Evolutionary conservation across 768 basidiomycete genomes (phyloP).

Genomic region (Daedaleopsis sinensis): DNA sequence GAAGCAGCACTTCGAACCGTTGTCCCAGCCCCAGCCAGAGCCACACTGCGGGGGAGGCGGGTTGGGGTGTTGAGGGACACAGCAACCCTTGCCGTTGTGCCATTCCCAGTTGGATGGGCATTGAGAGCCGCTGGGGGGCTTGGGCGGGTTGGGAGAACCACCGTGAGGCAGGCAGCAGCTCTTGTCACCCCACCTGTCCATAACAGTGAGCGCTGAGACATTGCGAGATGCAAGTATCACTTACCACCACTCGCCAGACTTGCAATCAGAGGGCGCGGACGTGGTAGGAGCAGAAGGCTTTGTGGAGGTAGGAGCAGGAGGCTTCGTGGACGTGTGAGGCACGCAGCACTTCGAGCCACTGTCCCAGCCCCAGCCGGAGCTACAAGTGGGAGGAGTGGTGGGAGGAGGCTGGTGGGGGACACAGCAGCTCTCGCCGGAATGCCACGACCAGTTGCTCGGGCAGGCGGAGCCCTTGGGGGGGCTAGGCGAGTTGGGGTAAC

Average conservation of each 20-base stretch:
- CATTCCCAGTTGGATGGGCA: conserved; percentile 55
- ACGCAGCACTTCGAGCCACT: conserved; percentile 36
- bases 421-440: conserved; percentile 50
- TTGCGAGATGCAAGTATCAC: not conserved
- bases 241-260: conserved; percentile 12
- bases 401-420: conserved; percentile 47
- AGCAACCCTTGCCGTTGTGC: conserved; percentile 50
- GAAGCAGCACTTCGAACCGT: conserved; percentile 35
- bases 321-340: conserved; percentile 27
- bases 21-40: conserved; percentile 49
- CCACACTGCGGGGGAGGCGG: conserved; percentile 46
- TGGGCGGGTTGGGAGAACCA: conserved; percentile 45
- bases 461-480: conserved; percentile 55
- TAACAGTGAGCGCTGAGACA: not conserved
- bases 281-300: conserved; percentile 6
- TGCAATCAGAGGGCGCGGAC: conserved; percentile 11
- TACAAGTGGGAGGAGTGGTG: conserved; percentile 45
- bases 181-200: conserved; percentile 34
- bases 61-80: conserved; percentile 50
- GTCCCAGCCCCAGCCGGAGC: conserved; percentile 48
- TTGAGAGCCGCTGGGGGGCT: conserved; percentile 53
- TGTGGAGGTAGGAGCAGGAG: conserved; percentile 36
- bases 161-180: conserved; percentile 48
- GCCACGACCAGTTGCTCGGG: conserved; percentile 52
- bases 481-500: not conserved